Evolutionary conservation across 192 early-diverging fungal species (phyloP).

Genomic region (Entophlyctis helioformis): DNA sequence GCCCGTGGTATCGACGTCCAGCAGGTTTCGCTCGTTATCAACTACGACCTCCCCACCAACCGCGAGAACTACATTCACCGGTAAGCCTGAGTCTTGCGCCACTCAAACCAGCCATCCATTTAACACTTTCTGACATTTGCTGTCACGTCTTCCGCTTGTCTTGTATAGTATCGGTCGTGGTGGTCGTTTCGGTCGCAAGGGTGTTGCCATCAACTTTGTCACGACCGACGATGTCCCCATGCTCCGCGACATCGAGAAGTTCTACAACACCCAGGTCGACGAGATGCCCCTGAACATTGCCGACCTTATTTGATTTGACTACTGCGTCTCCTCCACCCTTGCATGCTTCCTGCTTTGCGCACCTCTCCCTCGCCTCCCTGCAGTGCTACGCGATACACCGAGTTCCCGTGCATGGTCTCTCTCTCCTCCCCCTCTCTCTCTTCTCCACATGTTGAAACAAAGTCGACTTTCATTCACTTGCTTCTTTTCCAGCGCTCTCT

Average conservation of each 20-base stretch:
- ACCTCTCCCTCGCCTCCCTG: no score
- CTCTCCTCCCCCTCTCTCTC: no score
- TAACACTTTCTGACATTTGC: not conserved
- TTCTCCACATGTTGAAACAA: no score
- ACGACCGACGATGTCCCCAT: conserved; percentile 85
- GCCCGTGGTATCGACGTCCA: conserved; percentile 99
- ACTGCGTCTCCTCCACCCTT: no score
- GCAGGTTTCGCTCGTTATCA: conserved; percentile 97
- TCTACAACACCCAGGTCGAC: conserved; percentile 98
- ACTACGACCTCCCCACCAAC: conserved; percentile 97
- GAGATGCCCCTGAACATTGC: conserved; percentile 99
- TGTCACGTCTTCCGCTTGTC: not conserved
- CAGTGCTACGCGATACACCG: no score
- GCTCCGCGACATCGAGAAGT: conserved; percentile 81
- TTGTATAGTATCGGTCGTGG: conserved; percentile 77
- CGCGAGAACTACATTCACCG: conserved; percentile 99
- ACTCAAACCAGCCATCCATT: no score
- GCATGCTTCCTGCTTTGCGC: no score
- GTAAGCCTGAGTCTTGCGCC: not conserved
- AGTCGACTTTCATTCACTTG: no score
- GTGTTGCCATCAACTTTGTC: conserved; percentile 99
- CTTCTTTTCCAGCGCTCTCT: no score
- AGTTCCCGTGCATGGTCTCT: no score
- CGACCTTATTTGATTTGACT: no score
- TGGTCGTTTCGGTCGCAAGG: conserved; percentile 99